These are phyloP conservation scores for Zygotorulaspora mrakii DNA, from an alignment of 1,139 yeast species.

Conservation along the genomic window DNA sequence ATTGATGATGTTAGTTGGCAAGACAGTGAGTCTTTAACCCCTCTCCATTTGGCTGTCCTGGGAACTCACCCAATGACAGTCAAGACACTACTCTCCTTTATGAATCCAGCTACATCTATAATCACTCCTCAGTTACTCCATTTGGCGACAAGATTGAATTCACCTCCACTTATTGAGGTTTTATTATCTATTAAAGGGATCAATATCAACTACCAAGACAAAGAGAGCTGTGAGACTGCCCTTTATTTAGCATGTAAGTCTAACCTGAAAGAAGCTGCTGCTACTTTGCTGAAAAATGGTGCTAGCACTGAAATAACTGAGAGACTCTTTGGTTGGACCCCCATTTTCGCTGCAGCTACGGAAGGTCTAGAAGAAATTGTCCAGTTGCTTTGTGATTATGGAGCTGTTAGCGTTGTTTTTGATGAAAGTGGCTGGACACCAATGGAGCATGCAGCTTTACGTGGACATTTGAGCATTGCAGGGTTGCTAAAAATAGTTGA, in stretches of 20 bases:
- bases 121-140: conserved; percentile 54
- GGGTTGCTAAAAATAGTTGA: conserved; percentile 50
- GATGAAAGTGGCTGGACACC: conserved; percentile 97
- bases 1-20: conserved; percentile 71
- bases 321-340: conserved; percentile 87
- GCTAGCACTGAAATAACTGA: conserved; percentile 81
- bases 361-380: conserved; percentile 70
- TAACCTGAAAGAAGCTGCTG: conserved; percentile 52
- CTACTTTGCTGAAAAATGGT: conserved; percentile 51
- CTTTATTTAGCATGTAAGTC: conserved; percentile 74
- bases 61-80: conserved; percentile 83
- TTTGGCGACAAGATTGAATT: conserved; percentile 69
- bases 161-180: conserved; percentile 52
- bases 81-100: conserved; percentile 50
- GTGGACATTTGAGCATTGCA: conserved; percentile 80
- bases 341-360: conserved; percentile 84
- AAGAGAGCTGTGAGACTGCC: conserved; percentile 71
- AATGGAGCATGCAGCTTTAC: conserved; percentile 87
- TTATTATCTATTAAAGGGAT: conserved; percentile 57
- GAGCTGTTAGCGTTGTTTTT: conserved; percentile 52
- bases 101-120: conserved; percentile 38
- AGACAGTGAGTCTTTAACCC: conserved; percentile 78
- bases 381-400: conserved; percentile 48
- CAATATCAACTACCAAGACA: conserved; percentile 60
- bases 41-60: conserved; percentile 76